phyloP scores from a whole-genome alignment of 2,329 filamentous ascomycete genomes.

The Trichoderma koningiopsis region DNA sequence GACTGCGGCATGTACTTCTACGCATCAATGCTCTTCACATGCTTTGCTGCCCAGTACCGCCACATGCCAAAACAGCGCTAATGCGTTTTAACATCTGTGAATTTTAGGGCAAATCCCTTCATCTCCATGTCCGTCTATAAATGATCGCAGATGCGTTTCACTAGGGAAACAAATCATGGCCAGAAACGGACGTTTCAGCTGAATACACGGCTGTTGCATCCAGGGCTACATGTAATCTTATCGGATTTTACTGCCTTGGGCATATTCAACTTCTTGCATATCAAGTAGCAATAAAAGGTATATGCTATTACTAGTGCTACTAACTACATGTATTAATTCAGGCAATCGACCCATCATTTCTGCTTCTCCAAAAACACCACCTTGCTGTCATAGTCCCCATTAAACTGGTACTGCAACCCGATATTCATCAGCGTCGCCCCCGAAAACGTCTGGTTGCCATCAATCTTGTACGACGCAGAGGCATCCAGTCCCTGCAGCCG shows the following conservation, averaged over 20 bases:
- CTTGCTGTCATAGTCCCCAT: constrained; percentile 58
- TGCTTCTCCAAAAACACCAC: constrained; percentile 56
- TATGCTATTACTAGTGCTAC: not conserved
- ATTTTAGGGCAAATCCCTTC: no score
- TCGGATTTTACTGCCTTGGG: no score
- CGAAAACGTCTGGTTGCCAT: constrained; percentile 54
- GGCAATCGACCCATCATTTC: not conserved
- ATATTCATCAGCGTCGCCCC: constrained; percentile 65
- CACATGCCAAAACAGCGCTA: not conserved
- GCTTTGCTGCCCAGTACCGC: not conserved
- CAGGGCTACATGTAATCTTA: no score
- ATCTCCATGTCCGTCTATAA: not conserved
- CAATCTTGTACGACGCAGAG: constrained; percentile 54
- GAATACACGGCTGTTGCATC: not conserved
- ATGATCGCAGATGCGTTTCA: not conserved
- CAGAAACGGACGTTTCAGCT: not conserved
- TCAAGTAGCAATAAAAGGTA: not conserved
- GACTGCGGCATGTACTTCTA: not conserved
- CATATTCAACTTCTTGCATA: no score
- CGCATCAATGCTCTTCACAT: not conserved
- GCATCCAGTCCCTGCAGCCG: constrained; percentile 60
- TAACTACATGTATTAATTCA: not conserved
- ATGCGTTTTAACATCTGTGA: no score
- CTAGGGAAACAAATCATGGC: not conserved
- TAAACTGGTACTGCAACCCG: constrained; percentile 57